phyloP scores from a whole-genome alignment of 345 rosid genomes.

The Rhizophora apiculata region DNA sequence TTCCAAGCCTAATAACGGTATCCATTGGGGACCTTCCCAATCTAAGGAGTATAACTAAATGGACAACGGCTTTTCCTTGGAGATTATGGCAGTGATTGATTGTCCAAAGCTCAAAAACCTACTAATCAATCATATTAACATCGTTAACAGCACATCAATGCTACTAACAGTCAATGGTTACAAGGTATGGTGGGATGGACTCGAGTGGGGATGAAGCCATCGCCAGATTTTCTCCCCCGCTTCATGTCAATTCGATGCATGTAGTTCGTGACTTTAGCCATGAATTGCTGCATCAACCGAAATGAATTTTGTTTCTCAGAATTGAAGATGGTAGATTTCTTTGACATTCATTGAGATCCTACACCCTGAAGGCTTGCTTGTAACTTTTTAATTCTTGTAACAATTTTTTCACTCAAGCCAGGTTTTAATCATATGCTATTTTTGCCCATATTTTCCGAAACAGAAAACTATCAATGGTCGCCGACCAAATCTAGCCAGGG shows the following conservation, averaged over 20 bases:
- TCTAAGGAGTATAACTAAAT: slow-evolving; percentile 34
- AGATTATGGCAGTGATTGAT: slow-evolving; percentile 36
- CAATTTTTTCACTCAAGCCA: too few relatives aligned
- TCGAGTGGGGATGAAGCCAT: slow-evolving; percentile 27
- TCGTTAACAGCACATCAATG: background rate
- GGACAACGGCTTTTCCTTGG: slow-evolving; percentile 27
- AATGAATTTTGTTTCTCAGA: too few relatives aligned
- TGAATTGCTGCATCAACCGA: too few relatives aligned
- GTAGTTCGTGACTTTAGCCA: background rate
- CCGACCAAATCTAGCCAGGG: too few relatives aligned
- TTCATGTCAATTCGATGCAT: slow-evolving; percentile 35
- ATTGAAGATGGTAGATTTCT: too few relatives aligned
- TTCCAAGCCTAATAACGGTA: slow-evolving; percentile 42
- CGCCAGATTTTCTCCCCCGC: slow-evolving; percentile 22
- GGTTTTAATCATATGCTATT: too few relatives aligned
- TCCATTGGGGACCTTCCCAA: slow-evolving; percentile 37
- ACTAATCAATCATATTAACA: slow-evolving; percentile 21
- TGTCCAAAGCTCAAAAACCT: slow-evolving; percentile 42
- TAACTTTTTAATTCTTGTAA: too few relatives aligned
- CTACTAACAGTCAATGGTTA: slow-evolving; percentile 37
- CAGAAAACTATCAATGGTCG: too few relatives aligned
- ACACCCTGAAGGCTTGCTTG: too few relatives aligned
- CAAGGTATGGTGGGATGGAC: slow-evolving; percentile 48
- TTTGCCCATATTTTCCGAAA: too few relatives aligned
- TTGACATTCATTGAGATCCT: too few relatives aligned